Conservation (phyloP, 805 yeast genomes). For the Ogataea minuta region DNA sequence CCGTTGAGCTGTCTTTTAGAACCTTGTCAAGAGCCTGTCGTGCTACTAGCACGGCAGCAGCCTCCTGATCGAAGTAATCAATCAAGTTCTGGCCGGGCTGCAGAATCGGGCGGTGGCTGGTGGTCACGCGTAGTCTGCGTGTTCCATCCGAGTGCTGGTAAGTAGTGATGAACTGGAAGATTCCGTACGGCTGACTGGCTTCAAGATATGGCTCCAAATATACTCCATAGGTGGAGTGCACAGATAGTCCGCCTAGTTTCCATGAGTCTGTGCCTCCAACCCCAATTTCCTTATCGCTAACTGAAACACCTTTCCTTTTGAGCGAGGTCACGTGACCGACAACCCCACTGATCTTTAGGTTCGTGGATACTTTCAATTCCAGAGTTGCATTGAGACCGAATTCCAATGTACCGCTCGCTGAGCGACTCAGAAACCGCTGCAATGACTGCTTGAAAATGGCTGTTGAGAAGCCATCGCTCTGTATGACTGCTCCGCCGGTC, state of each 20-base stretch:
- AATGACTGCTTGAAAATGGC: conserved; percentile 68
- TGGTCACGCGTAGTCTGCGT: conserved; percentile 59
- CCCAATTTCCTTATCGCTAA: conserved; percentile 42
- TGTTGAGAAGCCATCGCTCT: conserved; percentile 64
- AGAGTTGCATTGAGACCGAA: conserved; percentile 61
- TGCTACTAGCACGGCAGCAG: conserved; percentile 60
- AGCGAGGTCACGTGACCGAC: conserved; percentile 62
- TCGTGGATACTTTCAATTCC: conserved; percentile 51
- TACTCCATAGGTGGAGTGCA: conserved; percentile 58
- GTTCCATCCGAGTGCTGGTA: conserved; percentile 63
- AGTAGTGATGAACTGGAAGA: conserved; percentile 54
- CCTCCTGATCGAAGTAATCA: conserved; percentile 63
- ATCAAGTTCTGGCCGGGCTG: conserved; percentile 41
- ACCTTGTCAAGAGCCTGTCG: conserved; percentile 50
- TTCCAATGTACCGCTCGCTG: conserved; percentile 37
- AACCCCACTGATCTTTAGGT: conserved; percentile 55
- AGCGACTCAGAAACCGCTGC: conserved; percentile 46
- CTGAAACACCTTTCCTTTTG: conserved; percentile 30
- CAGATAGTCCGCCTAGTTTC: conserved; percentile 54
- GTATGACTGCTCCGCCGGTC: conserved; percentile 63
- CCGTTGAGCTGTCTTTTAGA: conserved; percentile 35
- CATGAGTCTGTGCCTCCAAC: conserved; percentile 54
- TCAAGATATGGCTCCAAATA: conserved; percentile 47
- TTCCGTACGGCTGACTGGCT: conserved; percentile 29
- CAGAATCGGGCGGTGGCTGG: conserved; percentile 45